phyloP scores from a whole-genome alignment of 129 eudicot genomes.

The Helichrysum umbraculigerum region DNA sequence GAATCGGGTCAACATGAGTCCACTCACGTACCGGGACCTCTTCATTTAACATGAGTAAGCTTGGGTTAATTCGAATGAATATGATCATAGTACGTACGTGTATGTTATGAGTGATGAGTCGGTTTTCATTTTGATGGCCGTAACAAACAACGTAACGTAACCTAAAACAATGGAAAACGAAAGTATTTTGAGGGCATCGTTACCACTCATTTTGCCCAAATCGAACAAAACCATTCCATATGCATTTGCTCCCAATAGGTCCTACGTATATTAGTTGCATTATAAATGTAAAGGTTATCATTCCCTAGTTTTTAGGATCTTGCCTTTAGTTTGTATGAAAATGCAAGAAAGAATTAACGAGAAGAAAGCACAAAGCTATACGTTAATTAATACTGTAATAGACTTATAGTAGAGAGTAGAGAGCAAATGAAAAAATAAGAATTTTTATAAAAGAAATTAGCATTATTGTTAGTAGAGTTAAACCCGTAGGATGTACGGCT shows the following conservation, averaged over 20 bases:
- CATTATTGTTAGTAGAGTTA: no score
- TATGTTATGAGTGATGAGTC: not conserved
- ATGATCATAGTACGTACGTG: no score
- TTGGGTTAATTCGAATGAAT: no score
- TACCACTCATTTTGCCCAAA: not conserved
- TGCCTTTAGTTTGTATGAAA: not conserved
- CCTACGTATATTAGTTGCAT: not conserved
- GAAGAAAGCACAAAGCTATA: not conserved
- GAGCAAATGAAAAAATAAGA: not conserved
- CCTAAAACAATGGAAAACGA: no score
- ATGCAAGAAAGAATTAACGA: not conserved
- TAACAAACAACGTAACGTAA: not conserved
- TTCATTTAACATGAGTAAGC: no score
- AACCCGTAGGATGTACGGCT: no score
- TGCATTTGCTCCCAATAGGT: not conserved
- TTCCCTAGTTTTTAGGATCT: not conserved
- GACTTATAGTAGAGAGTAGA: not conserved
- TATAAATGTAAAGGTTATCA: not conserved
- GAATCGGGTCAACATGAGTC: no score
- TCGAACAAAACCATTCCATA: not conserved
- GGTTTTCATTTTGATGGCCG: not conserved
- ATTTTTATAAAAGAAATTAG: no score
- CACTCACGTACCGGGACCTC: no score
- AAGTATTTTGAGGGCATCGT: not conserved
- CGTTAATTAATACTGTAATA: no score